A percentile compares a stretch with the other conserved stretches of the same genome.
phyloP scores from a whole-genome alignment of 2,329 filamentous ascomycete species.

The Trichoderma sp. region DNA sequence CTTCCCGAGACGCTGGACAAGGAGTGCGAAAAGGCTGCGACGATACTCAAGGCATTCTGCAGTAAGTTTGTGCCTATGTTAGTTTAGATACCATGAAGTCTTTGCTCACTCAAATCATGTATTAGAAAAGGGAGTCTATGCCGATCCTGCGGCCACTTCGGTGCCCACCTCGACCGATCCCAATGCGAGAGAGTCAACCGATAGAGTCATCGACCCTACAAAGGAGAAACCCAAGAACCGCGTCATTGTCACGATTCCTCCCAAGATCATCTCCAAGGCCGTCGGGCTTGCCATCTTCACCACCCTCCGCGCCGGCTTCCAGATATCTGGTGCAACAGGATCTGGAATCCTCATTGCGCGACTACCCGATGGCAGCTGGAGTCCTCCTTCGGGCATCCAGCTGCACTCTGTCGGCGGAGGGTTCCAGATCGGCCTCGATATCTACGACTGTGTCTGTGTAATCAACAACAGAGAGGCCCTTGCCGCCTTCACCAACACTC shows the following conservation, averaged over 20 bases:
- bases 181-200: conserved; percentile 30
- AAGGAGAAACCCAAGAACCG: conserved; percentile 44
- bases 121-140: conserved; percentile 53
- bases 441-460: conserved; percentile 85
- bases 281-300: conserved; percentile 72
- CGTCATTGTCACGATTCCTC: conserved; percentile 54
- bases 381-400: conserved; percentile 77
- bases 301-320: conserved; percentile 64
- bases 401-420: conserved; percentile 77
- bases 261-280: conserved; percentile 61
- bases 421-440: conserved; percentile 78
- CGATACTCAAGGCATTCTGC: conserved; percentile 82
- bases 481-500: conserved; percentile 70
- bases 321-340: conserved; percentile 64
- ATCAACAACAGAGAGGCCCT: conserved; percentile 78
- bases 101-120: neutral
- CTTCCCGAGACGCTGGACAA: conserved; percentile 83
- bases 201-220: conserved; percentile 33
- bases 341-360: conserved; percentile 64
- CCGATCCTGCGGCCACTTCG: conserved; percentile 34
- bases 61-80: conserved; percentile 50
- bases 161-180: conserved; percentile 34
- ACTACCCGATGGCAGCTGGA: conserved; percentile 67
- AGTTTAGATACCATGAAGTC: no score
- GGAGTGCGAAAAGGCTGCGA: conserved; percentile 86